Percentiles rank a stretch among this genome's conserved stretches.
phyloP scores from a whole-genome alignment of 2,329 filamentous ascomycete genomes.

The Aplosporella prunicola region DNA sequence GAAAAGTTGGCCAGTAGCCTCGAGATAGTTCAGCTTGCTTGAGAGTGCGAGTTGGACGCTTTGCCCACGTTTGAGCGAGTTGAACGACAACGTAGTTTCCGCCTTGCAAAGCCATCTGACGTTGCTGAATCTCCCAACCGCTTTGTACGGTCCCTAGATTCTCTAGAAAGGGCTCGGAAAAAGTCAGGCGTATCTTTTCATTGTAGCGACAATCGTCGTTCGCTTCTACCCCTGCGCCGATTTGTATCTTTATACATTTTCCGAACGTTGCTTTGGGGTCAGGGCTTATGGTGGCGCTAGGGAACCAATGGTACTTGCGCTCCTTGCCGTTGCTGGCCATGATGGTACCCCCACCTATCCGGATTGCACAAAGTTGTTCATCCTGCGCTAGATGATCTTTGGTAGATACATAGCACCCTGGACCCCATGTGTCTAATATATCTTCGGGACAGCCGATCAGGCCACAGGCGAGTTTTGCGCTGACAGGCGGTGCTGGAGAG shows the following conservation, averaged over 20 bases:
- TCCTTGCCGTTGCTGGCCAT: not conserved
- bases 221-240: not conserved
- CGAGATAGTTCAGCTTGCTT: conserved; percentile 8
- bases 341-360: not conserved
- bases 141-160: not conserved
- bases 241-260: not conserved
- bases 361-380: not conserved
- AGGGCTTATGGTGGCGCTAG: too few relatives aligned
- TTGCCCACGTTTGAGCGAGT: not conserved
- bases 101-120: conserved; percentile 10
- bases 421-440: not conserved
- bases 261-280: not conserved
- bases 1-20: conserved; percentile 2
- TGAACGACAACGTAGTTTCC: conserved; percentile 11
- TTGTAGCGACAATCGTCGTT: conserved; percentile 3
- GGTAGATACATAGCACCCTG: not conserved
- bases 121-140: conserved; percentile 5
- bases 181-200: not conserved
- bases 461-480: not conserved
- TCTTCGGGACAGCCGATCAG: not conserved
- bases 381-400: not conserved
- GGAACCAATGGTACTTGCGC: not conserved
- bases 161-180: not conserved
- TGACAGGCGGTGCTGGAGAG: too few relatives aligned
- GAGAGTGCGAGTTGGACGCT: conserved; percentile 9